Percentiles rank a stretch among this genome's conserved stretches.
Conservation (phyloP, 768 basidiomycete species). For the Russula compacta region DNA sequence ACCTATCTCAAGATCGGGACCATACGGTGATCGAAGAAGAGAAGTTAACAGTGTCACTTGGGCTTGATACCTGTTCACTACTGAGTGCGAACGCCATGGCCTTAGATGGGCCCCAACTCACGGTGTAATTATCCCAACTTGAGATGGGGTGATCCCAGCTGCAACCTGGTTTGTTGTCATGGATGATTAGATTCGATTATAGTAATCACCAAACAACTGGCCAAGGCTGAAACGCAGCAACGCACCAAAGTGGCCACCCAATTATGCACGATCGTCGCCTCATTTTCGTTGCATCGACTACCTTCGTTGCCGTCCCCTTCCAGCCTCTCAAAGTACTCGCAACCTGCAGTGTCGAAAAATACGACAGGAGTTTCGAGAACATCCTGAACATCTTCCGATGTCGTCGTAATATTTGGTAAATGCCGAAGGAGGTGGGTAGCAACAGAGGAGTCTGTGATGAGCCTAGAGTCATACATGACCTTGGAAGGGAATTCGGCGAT, state of each 20-base stretch:
- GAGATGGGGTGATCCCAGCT: slow-evolving; percentile 51
- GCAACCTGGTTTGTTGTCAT: slow-evolving; percentile 35
- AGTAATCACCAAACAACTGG: background rate
- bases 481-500: slow-evolving; percentile 84
- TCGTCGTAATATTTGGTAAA: slow-evolving; percentile 43
- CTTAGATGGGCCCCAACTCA: slow-evolving; percentile 28
- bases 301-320: slow-evolving; percentile 82
- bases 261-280: slow-evolving; percentile 72
- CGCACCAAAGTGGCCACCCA: slow-evolving; percentile 78
- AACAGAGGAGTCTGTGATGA: slow-evolving; percentile 66
- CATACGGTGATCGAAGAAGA: slow-evolving; percentile 62
- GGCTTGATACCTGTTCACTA: slow-evolving; percentile 69
- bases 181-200: background rate
- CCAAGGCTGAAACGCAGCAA: background rate
- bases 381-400: slow-evolving; percentile 58
- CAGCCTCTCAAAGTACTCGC: slow-evolving; percentile 82
- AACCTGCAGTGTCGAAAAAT: slow-evolving; percentile 92
- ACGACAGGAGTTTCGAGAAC: slow-evolving; percentile 68
- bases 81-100: background rate
- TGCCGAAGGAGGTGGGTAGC: slow-evolving; percentile 63
- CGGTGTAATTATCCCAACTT: slow-evolving; percentile 87
- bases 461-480: slow-evolving; percentile 64
- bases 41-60: slow-evolving; percentile 83
- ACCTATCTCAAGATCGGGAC: slow-evolving; percentile 73
- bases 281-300: slow-evolving; percentile 90